Conservation (phyloP, 2,329 filamentous ascomycete genomes). For the Stagonosporopsis cucurbitacearum region DNA sequence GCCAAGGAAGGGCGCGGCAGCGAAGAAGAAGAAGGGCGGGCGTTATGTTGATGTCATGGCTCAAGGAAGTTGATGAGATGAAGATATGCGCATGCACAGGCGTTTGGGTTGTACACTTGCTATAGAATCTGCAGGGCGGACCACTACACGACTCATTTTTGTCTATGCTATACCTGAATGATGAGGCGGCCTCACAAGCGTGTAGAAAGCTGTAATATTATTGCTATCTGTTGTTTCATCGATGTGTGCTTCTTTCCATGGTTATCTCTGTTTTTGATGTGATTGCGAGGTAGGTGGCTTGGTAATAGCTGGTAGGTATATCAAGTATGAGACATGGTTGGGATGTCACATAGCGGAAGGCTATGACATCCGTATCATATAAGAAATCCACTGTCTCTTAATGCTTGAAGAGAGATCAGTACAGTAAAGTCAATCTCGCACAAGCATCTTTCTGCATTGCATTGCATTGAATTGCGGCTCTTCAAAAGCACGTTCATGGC, state of each 20-base stretch:
- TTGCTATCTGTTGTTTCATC: background rate
- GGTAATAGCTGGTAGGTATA: too few species aligned
- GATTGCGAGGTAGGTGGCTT: too few species aligned
- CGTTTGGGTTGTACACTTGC: slow-evolving; percentile 1
- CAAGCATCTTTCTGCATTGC: slow-evolving; percentile 7
- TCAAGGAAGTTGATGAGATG: slow-evolving; percentile 12
- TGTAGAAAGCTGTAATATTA: slow-evolving; percentile 13
- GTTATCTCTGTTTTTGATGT: too few species aligned
- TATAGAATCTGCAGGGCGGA: background rate
- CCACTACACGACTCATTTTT: background rate
- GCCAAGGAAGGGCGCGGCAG: slow-evolving; percentile 65
- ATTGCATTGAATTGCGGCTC: slow-evolving; percentile 11
- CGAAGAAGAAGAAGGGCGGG: slow-evolving; percentile 78
- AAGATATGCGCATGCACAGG: background rate
- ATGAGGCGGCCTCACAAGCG: background rate
- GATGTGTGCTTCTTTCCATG: too few species aligned
- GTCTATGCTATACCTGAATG: background rate
- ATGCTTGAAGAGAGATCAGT: background rate
- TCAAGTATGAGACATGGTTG: too few species aligned
- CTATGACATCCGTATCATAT: too few species aligned
- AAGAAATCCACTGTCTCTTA: too few species aligned
- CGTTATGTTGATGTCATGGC: slow-evolving; percentile 95
- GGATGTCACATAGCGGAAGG: too few species aligned
- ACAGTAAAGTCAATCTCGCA: background rate
- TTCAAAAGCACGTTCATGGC: slow-evolving; percentile 11